Evolutionary conservation across 1,284 basidiomycete genomes (phyloP).

Genomic region (Chalciporus piperatoides): DNA sequence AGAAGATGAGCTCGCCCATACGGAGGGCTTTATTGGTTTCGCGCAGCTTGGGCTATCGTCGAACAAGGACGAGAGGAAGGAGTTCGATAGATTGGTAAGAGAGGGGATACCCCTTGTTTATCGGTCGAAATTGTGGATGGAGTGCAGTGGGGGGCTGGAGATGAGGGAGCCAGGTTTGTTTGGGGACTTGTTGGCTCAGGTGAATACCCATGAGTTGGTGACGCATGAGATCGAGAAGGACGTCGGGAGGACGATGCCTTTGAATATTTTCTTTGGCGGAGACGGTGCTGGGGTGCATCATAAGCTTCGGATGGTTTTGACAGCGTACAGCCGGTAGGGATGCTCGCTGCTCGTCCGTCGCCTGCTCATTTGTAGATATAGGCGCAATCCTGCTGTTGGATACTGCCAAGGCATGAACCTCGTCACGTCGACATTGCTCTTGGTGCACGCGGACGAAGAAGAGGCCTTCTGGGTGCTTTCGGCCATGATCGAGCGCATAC

Average conservation of each 20-base stretch:
- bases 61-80: conserved; percentile 73
- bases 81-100: conserved; percentile 77
- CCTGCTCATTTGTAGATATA: conserved; percentile 25
- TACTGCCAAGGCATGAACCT: conserved; percentile 97
- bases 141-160: conserved; percentile 90
- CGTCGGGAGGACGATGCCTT: conserved; percentile 88
- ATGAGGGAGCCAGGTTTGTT: conserved; percentile 92
- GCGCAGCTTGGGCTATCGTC: conserved; percentile 78
- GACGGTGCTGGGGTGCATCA: conserved; percentile 89
- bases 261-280: conserved; percentile 96
- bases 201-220: conserved; percentile 55
- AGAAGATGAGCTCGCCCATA: conserved; percentile 69
- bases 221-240: conserved; percentile 91
- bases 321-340: conserved; percentile 85
- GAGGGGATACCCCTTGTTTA: conserved; percentile 88
- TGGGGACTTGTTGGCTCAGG: conserved; percentile 72
- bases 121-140: conserved; percentile 85
- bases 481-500: conserved; percentile 82
- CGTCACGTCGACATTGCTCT: conserved; percentile 87
- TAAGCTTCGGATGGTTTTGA: conserved; percentile 86
- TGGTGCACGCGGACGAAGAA: conserved; percentile 92
- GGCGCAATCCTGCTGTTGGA: conserved; percentile 81
- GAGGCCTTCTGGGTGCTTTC: conserved; percentile 98
- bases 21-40: conserved; percentile 80
- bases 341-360: conserved; percentile 3